Evolutionary conservation across 768 basidiomycete genomes (phyloP), one percentile per base, ranked within the genome.

Genomic region (Imleria badia): DNA sequence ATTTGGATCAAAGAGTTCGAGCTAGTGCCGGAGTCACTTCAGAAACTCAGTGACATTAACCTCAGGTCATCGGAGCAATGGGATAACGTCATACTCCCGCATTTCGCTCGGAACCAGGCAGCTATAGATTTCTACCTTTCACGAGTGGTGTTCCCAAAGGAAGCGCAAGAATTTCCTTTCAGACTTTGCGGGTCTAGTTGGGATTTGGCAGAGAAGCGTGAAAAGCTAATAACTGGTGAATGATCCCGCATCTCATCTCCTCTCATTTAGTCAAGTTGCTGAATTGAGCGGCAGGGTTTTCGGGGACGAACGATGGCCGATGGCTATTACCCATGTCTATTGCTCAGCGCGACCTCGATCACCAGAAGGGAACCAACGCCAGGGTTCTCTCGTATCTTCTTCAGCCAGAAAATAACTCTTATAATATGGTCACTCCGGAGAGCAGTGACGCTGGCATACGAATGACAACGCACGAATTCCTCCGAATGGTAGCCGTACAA

Each of bases 281-380:
- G 1, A 42, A 15, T 1, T 1, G 14, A 20, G 0, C 1, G 5
- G 23, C 60, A 53, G 73, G 75, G 10, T 76, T 76, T 56, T 75
- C 72, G 20, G 74, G 75, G 0, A 75, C 74, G 0, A 71, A 76
- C 12, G 73, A 75, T 40, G 56, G 60, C 0, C 69, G 61, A 13
- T 79, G 79, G 51, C 59, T 66, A 10, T 49, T 75, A 7, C 75
- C 75, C 2, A 52, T 52, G 2, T 66, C 71, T 2, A 71, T 76
- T 1, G 19, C 38, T 17, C 71, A 73, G 34, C 38, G 29, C 14
- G 70, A 72, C 17, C 52, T 50, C 3, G 48, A 58, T 8, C 58
- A 59, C 9, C 72, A 71, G 23, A 31, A 43, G 6, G 65, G 71
- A 33, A 81, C 78, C 5, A 80, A 80, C 43, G 81, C 81, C 0